These are phyloP conservation scores for Gaeumannomyces sp. DNA, from an alignment of 2,329 filamentous ascomycete genomes.

Conservation along the genomic window DNA sequence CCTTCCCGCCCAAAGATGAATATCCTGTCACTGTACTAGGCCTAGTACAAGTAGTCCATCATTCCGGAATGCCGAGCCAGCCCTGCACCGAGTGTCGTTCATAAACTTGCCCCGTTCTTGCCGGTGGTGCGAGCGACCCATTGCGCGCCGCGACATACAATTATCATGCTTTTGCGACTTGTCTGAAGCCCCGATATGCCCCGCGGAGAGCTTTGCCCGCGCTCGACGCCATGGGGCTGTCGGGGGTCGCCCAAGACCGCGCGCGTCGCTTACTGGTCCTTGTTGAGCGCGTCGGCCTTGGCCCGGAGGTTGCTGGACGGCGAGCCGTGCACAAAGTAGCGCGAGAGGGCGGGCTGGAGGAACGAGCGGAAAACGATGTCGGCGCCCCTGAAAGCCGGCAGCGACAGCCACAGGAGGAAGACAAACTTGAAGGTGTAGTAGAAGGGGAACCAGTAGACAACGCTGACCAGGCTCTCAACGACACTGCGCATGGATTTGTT, in stretches of 20 bases:
- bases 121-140: not conserved
- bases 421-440: constrained; percentile 99
- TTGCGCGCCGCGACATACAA: not conserved
- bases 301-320: constrained; percentile 83
- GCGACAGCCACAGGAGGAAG: constrained; percentile 94
- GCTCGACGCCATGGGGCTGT: not conserved
- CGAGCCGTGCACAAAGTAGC: constrained; percentile 72
- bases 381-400: constrained; percentile 90
- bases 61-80: not conserved
- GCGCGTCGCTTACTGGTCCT: constrained; percentile 50
- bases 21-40: not conserved
- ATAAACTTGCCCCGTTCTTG: not conserved
- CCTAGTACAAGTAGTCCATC: not conserved
- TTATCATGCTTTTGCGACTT: not conserved
- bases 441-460: constrained; percentile 95
- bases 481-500: constrained; percentile 39
- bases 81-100: not conserved
- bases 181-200: not conserved
- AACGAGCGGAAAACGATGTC: constrained; percentile 96
- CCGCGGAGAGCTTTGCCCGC: not conserved
- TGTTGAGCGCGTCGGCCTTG: constrained; percentile 74
- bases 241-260: not conserved
- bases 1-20: not conserved
- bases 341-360: constrained; percentile 81
- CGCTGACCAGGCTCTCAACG: constrained; percentile 73